These are phyloP conservation scores for Filobasidium floriforme DNA, from an alignment of 768 basidiomycete species.

Conservation along the genomic window DNA sequence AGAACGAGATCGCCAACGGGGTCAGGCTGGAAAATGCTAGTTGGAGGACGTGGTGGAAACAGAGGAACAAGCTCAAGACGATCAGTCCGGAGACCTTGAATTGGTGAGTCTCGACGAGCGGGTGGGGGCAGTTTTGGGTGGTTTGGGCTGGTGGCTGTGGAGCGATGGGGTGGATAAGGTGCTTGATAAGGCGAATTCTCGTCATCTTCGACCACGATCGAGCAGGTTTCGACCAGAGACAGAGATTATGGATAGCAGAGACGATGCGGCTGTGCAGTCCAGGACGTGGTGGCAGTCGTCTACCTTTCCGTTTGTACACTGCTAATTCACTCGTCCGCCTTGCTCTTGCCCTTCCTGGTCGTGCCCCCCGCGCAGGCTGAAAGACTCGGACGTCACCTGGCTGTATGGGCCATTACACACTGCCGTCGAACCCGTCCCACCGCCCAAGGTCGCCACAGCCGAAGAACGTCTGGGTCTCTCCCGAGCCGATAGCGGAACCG, in stretches of 20 bases:
- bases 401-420: constrained; percentile 94
- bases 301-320: no score
- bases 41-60: constrained; percentile 99
- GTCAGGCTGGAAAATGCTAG: constrained; percentile 91
- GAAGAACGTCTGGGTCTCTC: constrained; percentile 54
- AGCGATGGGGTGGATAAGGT: no score
- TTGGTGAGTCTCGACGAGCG: constrained; percentile 58
- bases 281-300: no score
- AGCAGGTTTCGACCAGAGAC: not conserved
- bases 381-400: constrained; percentile 99
- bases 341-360: not conserved
- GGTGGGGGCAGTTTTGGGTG: not conserved
- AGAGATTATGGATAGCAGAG: no score
- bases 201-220: not conserved
- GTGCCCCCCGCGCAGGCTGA: constrained; percentile 61
- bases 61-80: constrained; percentile 89
- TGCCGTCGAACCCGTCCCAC: constrained; percentile 73
- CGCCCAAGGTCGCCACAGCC: constrained; percentile 53
- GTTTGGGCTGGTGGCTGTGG: no score
- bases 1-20: constrained; percentile 95
- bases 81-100: constrained; percentile 95
- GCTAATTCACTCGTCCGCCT: not conserved
- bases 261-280: no score
- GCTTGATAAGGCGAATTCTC: not conserved
- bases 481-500: constrained; percentile 20